Evolutionary conservation across 1,284 basidiomycete genomes (phyloP), one percentile per base, ranked within the genome.

Genomic region (Cutaneotrichosporon sp.): DNA sequence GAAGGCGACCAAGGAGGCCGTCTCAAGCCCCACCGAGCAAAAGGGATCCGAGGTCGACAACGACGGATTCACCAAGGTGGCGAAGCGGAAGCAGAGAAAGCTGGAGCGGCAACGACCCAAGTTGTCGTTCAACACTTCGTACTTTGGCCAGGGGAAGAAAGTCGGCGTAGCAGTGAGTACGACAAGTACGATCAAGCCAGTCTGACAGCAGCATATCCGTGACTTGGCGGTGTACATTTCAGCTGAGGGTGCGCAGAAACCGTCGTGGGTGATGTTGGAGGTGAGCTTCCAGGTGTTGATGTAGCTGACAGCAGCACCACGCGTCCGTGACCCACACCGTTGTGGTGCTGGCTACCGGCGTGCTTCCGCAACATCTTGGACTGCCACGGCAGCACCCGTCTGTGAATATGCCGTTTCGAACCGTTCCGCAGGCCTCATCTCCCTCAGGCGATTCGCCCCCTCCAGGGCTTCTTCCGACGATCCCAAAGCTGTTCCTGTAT

Each of bases 401-500:
- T 80, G 17, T 86, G 79, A 38, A 80, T 79, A 59, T 75, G 29
- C 76, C 76, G 1, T 76, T 78, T 9, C 81, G 85, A 0, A 87
- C 83, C 0, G 85, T 65, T 80, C 85, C 64, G 9, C 55, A 57
- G 3, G 16, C 52, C 6, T 14, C 46, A 10, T 22, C 67, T 31
- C 14, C 29, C 29, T 14, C 29, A 31, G 29, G 71, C 29, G 16
- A n/a, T n/a, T n/a, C n/a, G n/a, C n/a, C 74, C 11, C 51, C 59
- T 2, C 35, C 49, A 0, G 52, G 71, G 1, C 66, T 74, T 8
- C 68, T 94, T 2, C 87, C 90, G 0, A 86, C 89, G 62, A 82
- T 96, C 41, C 79, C 84, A 2, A 81, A 81, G 14, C 86, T 90
- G 1, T 96, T 94, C 76, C 87, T 87, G 49, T 89, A 93, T 74